A percentile compares a stretch with the other conserved stretches of the same genome.
phyloP scores from a whole-genome alignment of 495 filamentous ascomycete species.

The Aspergillus kassunensis region DNA sequence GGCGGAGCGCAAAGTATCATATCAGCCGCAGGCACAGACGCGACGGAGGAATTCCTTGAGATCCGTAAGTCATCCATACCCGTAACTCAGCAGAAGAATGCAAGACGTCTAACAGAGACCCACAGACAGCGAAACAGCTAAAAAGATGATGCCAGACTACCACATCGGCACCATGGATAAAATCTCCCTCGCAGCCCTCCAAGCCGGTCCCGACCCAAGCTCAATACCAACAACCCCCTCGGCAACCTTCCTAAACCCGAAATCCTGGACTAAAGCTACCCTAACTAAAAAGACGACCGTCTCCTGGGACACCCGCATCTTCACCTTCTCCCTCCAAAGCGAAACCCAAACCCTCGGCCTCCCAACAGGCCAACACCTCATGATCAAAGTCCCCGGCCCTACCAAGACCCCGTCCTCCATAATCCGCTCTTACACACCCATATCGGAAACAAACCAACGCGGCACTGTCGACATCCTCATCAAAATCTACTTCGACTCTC shows the following conservation, averaged over 20 bases:
- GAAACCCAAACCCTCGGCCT: conserved; percentile 68
- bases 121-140: conserved; percentile 85
- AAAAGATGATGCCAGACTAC: conserved; percentile 84
- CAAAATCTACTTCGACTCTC: conserved; percentile 76
- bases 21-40: conserved; percentile 77
- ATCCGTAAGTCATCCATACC: conserved; percentile 64
- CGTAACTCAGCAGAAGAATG: not conserved
- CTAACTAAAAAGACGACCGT: conserved; percentile 62
- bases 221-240: conserved; percentile 17
- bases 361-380: conserved; percentile 84
- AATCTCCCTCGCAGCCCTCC: conserved; percentile 50
- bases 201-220: conserved; percentile 2
- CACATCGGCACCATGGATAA: conserved; percentile 78
- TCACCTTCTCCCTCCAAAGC: conserved; percentile 77
- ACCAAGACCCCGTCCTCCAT: conserved; percentile 55
- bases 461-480: conserved; percentile 73
- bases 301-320: conserved; percentile 79
- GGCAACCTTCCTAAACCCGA: conserved; percentile 64
- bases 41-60: conserved; percentile 89
- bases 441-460: conserved; percentile 57
- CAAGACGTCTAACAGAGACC: not conserved
- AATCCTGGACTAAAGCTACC: conserved; percentile 65
- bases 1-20: conserved; percentile 87
- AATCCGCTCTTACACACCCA: conserved; percentile 86
- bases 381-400: conserved; percentile 76